Evolutionary conservation across 2,329 filamentous ascomycete species (phyloP), one percentile per base, ranked within the genome.

Genomic region (Nigrograna mackinnonii): DNA sequence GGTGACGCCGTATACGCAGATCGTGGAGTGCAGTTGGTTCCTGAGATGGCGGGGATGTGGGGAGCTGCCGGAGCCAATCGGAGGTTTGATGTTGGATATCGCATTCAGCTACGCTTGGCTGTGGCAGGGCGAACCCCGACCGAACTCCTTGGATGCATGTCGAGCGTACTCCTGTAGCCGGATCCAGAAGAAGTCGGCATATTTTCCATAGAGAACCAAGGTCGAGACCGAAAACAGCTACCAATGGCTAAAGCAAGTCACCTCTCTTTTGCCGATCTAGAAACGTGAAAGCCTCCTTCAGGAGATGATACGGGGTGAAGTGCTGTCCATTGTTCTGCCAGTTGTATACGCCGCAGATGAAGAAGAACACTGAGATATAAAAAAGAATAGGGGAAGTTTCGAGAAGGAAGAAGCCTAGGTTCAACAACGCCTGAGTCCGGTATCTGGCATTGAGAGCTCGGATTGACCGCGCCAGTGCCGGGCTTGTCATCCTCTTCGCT

Each of bases 11-110:
- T 16, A 46, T 30, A 46, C 39, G 26, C 39, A 43, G 32, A 48
- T 22, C 43, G 46, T 44, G 37, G 42, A 31, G 39, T 17, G 33
- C 21, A 38, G 45, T 22, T 46, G 39, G 52, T 46, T 42, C 42
- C 43, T 51, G 47, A 33, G 51, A 9, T 9, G 36, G 56, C 47
- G 60, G 57, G 55, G 55, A 50, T 32, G 34, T 37, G 43, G 55
- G 46, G 44, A 51, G 48, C 46, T 50, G 33, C 16, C 16, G 32
- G 38, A 47, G 41, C 60, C 60, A 64, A 66, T 64, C 56, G 58
- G 60, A 58, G 54, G 13, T 21, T 17, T 28, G 13, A n/a, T n/a
- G n/a, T n/a, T n/a, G n/a, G n/a, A n/a, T n/a, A n/a, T n/a, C n/a
- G n/a, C n/a, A n/a, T n/a, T n/a, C n/a, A n/a, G n/a, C n/a, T n/a